A percentile compares a stretch with the other conserved stretches of the same genome.
Evolutionary conservation across 2,329 filamentous ascomycete species (phyloP).

Genomic region (Penicillium capsulatum): DNA sequence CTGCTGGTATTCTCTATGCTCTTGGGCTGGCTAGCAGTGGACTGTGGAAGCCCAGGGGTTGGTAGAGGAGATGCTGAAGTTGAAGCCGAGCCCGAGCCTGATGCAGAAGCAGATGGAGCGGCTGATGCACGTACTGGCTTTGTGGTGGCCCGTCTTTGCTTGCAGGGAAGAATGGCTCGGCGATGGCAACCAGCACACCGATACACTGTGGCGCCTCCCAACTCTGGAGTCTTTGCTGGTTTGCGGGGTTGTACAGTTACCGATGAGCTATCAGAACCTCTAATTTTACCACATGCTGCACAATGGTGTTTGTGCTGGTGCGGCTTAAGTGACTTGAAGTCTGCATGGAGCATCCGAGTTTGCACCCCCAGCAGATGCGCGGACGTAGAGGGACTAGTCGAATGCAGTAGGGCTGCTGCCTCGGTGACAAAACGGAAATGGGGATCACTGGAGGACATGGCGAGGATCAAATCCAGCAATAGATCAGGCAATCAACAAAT

Average conservation of each 20-base stretch:
- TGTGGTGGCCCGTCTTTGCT: slow-evolving; percentile 6
- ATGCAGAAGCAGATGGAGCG: slow-evolving; percentile 1
- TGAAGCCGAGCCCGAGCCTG: background rate
- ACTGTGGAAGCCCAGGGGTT: slow-evolving; percentile 3
- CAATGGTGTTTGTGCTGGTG: slow-evolving; percentile 36
- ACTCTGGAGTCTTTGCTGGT: background rate
- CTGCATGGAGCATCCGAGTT: slow-evolving; percentile 34
- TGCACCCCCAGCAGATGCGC: slow-evolving; percentile 39
- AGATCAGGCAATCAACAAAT: too few relatives aligned
- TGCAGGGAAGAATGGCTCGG: slow-evolving; percentile 28
- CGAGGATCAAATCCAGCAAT: background rate
- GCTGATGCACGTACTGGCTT: background rate
- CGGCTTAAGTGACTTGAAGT: slow-evolving; percentile 31
- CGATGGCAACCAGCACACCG: slow-evolving; percentile 38
- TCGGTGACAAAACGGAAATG: slow-evolving; percentile 37
- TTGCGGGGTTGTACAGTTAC: slow-evolving; percentile 10
- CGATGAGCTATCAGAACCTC: slow-evolving; percentile 31
- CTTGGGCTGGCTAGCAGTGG: slow-evolving; percentile 14
- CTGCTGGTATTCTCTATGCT: slow-evolving; percentile 44
- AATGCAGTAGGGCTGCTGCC: slow-evolving; percentile 32
- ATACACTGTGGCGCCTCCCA: slow-evolving; percentile 30
- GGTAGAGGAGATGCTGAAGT: slow-evolving; percentile 6
- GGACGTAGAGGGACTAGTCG: slow-evolving; percentile 39
- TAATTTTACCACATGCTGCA: slow-evolving; percentile 39
- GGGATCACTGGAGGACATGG: slow-evolving; percentile 23